These are phyloP conservation scores for Ceriops decandra DNA, from an alignment of 345 rosid species.

Conservation along the genomic window DNA sequence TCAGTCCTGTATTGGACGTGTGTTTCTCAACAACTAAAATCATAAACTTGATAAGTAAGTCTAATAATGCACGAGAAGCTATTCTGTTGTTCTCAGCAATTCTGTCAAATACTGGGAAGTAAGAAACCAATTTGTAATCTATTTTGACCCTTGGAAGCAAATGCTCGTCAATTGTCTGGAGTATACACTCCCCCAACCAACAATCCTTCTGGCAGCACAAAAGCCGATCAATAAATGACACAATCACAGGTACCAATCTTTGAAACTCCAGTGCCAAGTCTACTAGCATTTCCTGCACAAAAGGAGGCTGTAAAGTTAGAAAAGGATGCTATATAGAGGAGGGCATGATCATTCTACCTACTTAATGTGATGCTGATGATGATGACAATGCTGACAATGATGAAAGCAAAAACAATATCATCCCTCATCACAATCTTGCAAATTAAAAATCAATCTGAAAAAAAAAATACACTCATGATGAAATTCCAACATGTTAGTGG, in stretches of 20 bases:
- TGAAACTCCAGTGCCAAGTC: constrained; percentile 58
- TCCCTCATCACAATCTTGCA: too few relatives aligned
- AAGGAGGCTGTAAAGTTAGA: constrained; percentile 15
- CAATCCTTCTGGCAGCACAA: constrained; percentile 66
- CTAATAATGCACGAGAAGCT: constrained; percentile 67
- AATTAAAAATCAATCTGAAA: too few relatives aligned
- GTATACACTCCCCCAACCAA: constrained; percentile 76
- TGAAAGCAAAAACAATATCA: too few relatives aligned
- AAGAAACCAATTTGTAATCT: constrained; percentile 53
- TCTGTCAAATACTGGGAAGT: constrained; percentile 71
- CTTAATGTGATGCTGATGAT: too few relatives aligned
- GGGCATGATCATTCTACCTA: background rate
- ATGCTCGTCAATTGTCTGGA: constrained; percentile 64
- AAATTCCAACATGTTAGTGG: too few relatives aligned
- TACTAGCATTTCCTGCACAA: constrained; percentile 70
- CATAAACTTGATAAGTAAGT: constrained; percentile 59
- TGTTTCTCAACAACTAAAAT: constrained; percentile 62
- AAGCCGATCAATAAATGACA: constrained; percentile 62
- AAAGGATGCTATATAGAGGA: background rate
- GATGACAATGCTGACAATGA: too few relatives aligned
- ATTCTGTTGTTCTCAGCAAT: constrained; percentile 68
- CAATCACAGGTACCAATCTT: constrained; percentile 71
- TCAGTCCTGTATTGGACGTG: constrained; percentile 58
- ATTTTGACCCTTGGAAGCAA: constrained; percentile 62
- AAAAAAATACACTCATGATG: too few relatives aligned